Base-by-base conservation (phyloP, 228 moss, liverwort and hornwort genomes). In the Sphagnum fallax region DNA sequence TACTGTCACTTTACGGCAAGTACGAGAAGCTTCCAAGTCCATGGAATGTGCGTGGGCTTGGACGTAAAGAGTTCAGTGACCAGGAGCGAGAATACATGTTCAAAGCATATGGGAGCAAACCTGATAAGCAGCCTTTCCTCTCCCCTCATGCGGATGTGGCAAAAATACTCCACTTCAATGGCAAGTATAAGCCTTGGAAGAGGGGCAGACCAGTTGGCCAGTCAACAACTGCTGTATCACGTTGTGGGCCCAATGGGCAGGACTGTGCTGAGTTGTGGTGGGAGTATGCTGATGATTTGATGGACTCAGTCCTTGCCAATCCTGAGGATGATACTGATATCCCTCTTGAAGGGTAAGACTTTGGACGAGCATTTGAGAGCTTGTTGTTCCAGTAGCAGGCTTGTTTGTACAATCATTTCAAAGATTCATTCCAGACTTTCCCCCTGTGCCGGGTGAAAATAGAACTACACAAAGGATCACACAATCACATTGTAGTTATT, bases 101-200 rank as follows among this genome's bases (percentile, higher is more conserved):
- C 10, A 69, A 68, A 65, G 60, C 50, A 14, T 75, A 87, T 59
- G 53, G 77, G 6, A 55, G 66, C 52, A 88, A 76, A 77, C 89
- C 89, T 6, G 62, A 82, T 12, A 78, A 69, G 60, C 84, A 72
- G n/a, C 95, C 95, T 4, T 96, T 89, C 62, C 62, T 83, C 51
- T 96, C 92, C 59, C 68, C 78, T 4, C 83, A 86, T 9, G 90
- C 87, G 1, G 90, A 96, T 48, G 70, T 70, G 62, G 95, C 95
- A 12, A 96, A 91, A 53, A 88, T 96, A 53, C 75, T 92, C 60
- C 95, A 95, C 79, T 95, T 92, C 81, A 95, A 90, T 49, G 95
- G 95, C 65, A 73, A 86, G 74, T 88, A 78, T 65, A 92, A 96
- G 81, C 95, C 95, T 5, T 96, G 95, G 95, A 88, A 91, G 75